Base-by-base conservation (phyloP, 495 filamentous ascomycete genomes). In the Pyrenopolyporus hunteri region DNA sequence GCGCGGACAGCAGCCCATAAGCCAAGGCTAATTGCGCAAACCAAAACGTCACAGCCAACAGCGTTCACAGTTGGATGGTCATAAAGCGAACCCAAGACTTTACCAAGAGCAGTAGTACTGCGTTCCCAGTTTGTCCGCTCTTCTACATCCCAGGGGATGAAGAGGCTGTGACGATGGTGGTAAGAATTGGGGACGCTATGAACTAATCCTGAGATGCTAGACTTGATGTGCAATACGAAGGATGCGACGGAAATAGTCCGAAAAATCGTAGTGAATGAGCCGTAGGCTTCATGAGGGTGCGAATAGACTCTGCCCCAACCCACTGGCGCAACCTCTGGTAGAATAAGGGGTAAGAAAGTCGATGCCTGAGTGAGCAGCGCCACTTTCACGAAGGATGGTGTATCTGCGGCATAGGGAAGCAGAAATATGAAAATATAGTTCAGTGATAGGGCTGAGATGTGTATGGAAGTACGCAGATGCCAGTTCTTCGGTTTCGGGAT, bases 1-100 rank as follows among this genome's bases (percentile, higher is more conserved):
- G 78, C 74, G 9, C 82, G 71, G 4, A 80, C 71, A n/a, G 78
- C 80, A 6, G 77, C 73, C 83, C 83, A 86, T 0, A 79, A 40
- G 3, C 81, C 77, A 1, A 86, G 68, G 60, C 80, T 82, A 2
- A 83, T 45, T 4, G 72, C 69, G 35, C 70, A 79, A n/a, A 84
- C 69, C 1, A 84, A 58, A 0, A 81, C 80, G 64, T 85, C 83
- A 57, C 74, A 75, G 0, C 78, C 80, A 4, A 76, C 76, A 7
- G 72, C 75, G 35, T 73, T 68, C 13, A 85, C 76, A 1, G 68
- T 77, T 0, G 83, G 83, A 57, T 86, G 80, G 25, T 76, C 74
- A 11, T 63, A 68, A 19, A 74, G 63, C 0, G 76, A 67, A 8
- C 76, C 77, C 6, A 79, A 59, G 11, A 82, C 65, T 14, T 74